phyloP scores from a whole-genome alignment of 169 alveolate species.

The Eimeria sp. region DNA sequence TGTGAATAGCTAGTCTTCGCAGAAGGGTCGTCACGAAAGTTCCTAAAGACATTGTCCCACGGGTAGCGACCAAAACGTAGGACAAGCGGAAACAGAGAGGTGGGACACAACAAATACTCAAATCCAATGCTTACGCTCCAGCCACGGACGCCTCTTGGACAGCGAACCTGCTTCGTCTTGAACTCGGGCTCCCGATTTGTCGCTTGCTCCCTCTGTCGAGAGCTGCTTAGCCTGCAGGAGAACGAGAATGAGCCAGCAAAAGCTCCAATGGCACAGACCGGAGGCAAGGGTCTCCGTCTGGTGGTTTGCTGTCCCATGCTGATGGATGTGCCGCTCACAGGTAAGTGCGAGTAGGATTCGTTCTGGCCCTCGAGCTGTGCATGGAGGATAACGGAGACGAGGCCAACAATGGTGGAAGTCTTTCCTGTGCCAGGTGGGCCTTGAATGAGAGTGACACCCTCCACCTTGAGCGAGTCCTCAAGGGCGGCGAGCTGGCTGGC shows the following conservation, averaged over 20 bases:
- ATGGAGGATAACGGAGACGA: constrained; percentile 84
- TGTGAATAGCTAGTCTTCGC: neutral
- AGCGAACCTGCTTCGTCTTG: neutral
- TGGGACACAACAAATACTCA: neutral
- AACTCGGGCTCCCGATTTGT: neutral
- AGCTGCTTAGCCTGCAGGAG: constrained; percentile 40
- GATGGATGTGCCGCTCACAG: neutral
- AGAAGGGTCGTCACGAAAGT: neutral
- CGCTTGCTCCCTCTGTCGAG: neutral
- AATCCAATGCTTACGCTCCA: constrained; percentile 33
- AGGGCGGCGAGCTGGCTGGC: constrained; percentile 86
- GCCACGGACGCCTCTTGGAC: constrained; percentile 51
- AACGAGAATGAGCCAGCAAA: neutral
- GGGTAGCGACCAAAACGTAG: neutral
- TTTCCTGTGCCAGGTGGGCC: constrained; percentile 90
- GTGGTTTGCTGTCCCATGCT: neutral
- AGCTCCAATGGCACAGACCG: neutral
- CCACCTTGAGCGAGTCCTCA: constrained; percentile 82
- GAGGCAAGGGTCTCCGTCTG: neutral
- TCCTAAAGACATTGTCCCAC: neutral
- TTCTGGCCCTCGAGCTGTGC: constrained; percentile 81
- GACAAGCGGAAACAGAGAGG: neutral
- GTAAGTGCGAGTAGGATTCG: neutral
- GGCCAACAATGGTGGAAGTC: constrained; percentile 87
- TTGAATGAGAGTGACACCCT: constrained; percentile 87